These are phyloP conservation scores for Acanthamoeba castellanii DNA, from an alignment of 208 protist genomes.

Conservation along the genomic window DNA sequence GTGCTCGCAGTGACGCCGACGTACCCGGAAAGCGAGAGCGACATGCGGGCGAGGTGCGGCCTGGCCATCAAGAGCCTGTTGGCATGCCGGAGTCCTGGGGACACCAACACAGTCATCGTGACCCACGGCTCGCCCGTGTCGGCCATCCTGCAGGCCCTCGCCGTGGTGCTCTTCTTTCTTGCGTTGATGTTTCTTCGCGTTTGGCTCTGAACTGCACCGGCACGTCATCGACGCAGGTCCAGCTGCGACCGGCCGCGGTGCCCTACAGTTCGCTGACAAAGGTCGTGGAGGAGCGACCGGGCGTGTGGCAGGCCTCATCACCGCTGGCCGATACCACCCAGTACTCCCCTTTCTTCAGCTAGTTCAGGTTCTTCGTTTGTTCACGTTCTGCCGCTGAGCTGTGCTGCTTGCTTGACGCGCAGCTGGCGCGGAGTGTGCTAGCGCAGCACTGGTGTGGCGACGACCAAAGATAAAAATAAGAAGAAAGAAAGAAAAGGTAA, in stretches of 20 bases:
- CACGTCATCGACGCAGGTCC: neutral
- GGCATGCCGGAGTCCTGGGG: neutral
- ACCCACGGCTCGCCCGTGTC: neutral
- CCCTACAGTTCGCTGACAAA: constrained; percentile 13
- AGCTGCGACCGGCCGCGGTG: neutral
- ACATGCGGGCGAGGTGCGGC: neutral
- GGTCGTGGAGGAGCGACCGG: neutral
- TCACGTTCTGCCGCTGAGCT: too few species aligned
- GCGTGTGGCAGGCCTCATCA: neutral
- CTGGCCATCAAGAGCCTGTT: neutral
- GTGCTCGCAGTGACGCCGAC: neutral
- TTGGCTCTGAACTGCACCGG: too few species aligned
- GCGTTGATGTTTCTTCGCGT: too few species aligned
- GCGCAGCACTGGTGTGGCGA: too few species aligned
- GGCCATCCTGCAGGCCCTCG: neutral
- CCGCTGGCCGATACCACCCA: neutral
- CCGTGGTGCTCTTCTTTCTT: neutral
- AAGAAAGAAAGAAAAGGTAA: neutral
- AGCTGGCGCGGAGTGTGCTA: too few species aligned
- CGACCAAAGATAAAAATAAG: neutral
- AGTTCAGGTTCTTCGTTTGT: too few species aligned
- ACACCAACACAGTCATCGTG: neutral
- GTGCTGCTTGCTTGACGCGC: too few species aligned
- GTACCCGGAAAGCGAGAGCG: neutral
- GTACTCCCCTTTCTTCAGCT: neutral